Percentiles rank a stretch among this genome's conserved stretches.
Evolutionary conservation across 176 grass and related monocot species (phyloP).

Genomic region (Oropetium thomaeum): DNA sequence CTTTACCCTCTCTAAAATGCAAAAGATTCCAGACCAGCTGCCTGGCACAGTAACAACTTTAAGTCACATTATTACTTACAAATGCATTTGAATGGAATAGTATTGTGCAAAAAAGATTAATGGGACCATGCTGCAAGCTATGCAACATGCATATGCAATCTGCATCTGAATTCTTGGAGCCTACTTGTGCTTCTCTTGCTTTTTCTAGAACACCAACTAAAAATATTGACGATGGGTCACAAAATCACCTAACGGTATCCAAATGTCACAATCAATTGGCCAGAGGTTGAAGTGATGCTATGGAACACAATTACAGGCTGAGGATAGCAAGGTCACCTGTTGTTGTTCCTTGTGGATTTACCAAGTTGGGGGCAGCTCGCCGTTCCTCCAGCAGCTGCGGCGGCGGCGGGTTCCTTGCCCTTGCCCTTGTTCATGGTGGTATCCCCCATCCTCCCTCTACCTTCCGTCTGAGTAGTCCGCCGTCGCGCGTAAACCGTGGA

Average conservation of each 20-base stretch:
- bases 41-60: not conserved
- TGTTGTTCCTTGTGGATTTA: not conserved
- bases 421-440: not conserved
- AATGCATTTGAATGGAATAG: too few relatives aligned
- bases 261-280: not conserved
- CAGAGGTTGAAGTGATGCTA: not conserved
- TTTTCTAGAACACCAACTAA: not conserved
- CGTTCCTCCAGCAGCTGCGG: not conserved
- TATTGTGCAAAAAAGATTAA: not conserved
- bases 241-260: not conserved
- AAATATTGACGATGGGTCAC: not conserved
- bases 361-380: conserved; percentile 44
- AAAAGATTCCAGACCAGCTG: too few relatives aligned
- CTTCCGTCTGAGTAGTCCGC: not conserved
- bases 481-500: conserved; percentile 40
- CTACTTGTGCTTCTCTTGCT: not conserved
- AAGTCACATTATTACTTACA: not conserved
- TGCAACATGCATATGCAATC: not conserved
- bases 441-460: not conserved
- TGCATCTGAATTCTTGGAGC: not conserved
- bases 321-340: not conserved
- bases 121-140: not conserved
- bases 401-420: not conserved
- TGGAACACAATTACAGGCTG: too few relatives aligned
- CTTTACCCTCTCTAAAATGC: not conserved